Percentiles rank a stretch among this genome's conserved stretches.
Conservation (phyloP, 805 yeast species). For the Wickerhamomyces hampshirensis region DNA sequence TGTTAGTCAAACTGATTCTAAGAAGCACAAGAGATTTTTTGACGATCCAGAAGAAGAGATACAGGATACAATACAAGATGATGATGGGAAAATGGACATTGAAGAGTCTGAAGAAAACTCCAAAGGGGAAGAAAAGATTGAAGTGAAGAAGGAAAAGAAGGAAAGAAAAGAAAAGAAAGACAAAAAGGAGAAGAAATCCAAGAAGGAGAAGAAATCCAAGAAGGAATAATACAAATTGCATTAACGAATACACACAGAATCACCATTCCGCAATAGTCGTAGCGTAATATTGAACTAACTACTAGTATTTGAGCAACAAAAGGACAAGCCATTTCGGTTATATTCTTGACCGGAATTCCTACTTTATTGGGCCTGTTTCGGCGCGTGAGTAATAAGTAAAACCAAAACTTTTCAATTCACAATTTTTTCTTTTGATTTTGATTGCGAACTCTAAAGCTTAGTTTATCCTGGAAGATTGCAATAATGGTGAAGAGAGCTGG, state of each 20-base stretch:
- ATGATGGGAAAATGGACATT: conserved; percentile 2
- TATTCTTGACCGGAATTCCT: too few relatives aligned
- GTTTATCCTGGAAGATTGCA: too few relatives aligned
- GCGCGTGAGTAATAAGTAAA: neutral
- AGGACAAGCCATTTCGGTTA: too few relatives aligned
- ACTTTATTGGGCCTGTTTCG: too few relatives aligned
- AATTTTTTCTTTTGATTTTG: neutral
- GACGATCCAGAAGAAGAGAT: too few relatives aligned
- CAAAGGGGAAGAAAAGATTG: conserved; percentile 4
- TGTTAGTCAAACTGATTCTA: conserved; percentile 3
- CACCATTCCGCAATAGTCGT: too few relatives aligned
- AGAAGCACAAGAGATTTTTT: conserved; percentile 22
- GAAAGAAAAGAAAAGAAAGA: conserved; percentile 10
- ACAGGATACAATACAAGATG: conserved; percentile 7
- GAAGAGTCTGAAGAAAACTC: conserved; percentile 1
- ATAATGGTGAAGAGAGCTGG: conserved; percentile 51
- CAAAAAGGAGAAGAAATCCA: conserved; percentile 13
- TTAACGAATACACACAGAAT: neutral
- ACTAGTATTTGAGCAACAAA: too few relatives aligned
- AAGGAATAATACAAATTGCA: neutral
- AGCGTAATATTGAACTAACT: too few relatives aligned
- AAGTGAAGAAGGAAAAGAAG: conserved; percentile 11
- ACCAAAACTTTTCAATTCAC: neutral
- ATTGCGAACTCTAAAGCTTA: too few relatives aligned
- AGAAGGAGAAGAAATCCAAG: conserved; percentile 14